Percentiles rank a stretch among this genome's conserved stretches.
Conservation (phyloP, 2,329 filamentous ascomycete genomes). For the Blastomyces emzantsi region DNA sequence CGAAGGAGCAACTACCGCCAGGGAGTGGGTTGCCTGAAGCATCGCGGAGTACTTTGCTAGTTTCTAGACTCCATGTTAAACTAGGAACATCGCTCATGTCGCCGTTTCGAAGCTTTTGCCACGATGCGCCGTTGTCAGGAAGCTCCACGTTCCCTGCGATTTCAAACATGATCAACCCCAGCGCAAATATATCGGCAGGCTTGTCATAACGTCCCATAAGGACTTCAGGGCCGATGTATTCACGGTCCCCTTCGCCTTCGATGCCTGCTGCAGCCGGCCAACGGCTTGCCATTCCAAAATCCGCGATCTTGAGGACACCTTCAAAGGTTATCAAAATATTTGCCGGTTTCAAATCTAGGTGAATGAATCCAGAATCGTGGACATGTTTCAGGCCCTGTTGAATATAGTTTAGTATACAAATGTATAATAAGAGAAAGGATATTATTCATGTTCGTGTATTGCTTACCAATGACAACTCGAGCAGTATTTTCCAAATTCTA, state of each 20-base stretch:
- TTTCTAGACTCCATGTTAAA: constrained; percentile 67
- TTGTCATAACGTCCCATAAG: constrained; percentile 79
- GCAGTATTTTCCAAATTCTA: constrained; percentile 93
- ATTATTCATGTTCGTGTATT: not conserved
- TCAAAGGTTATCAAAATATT: constrained; percentile 59
- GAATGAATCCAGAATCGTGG: constrained; percentile 74
- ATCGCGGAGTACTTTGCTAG: constrained; percentile 63
- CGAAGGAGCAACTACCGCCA: constrained; percentile 35
- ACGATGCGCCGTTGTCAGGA: constrained; percentile 83
- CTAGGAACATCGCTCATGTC: constrained; percentile 84
- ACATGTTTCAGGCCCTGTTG: constrained; percentile 76
- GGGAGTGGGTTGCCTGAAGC: constrained; percentile 59
- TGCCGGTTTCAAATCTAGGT: constrained; percentile 57
- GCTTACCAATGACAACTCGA: constrained; percentile 74
- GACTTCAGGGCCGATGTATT: constrained; percentile 93
- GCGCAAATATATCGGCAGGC: constrained; percentile 84
- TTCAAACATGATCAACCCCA: constrained; percentile 90
- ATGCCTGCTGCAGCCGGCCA: constrained; percentile 70
- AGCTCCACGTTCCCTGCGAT: constrained; percentile 89
- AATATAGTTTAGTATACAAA: constrained; percentile 20
- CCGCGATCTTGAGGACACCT: constrained; percentile 56
- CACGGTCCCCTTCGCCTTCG: constrained; percentile 87
- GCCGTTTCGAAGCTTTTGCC: constrained; percentile 80
- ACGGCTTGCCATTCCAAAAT: constrained; percentile 62
- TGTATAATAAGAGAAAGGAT: not conserved